Conservation (phyloP, 768 basidiomycete genomes). For the Lactifluus subvellereus region DNA sequence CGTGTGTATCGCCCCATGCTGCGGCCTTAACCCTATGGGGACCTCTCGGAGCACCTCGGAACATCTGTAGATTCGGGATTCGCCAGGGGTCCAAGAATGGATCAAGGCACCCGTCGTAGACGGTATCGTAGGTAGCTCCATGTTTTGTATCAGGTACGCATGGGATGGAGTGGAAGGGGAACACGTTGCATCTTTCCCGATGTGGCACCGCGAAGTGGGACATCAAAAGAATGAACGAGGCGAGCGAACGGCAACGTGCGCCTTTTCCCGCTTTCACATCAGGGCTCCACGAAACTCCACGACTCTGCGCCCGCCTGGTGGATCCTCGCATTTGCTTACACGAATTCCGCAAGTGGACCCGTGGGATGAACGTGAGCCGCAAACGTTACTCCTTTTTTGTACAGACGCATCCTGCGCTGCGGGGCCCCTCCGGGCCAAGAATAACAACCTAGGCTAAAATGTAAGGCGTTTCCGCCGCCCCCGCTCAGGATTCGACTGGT, state of each 20-base stretch:
- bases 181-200: slow-evolving; percentile 2
- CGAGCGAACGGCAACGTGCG: slow-evolving; percentile 2
- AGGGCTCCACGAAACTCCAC: slow-evolving; percentile 8
- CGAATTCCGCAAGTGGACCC: not conserved
- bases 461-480: not conserved
- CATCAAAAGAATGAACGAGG: not conserved
- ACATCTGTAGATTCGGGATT: not conserved
- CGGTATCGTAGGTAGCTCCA: not conserved
- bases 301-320: not conserved
- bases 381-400: not conserved
- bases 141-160: not conserved
- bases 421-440: not conserved
- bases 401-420: not conserved
- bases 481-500: not conserved
- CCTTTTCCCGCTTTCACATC: not conserved
- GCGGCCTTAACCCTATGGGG: not conserved
- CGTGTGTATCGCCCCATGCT: not conserved
- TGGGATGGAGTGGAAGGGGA: not conserved
- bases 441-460: not conserved
- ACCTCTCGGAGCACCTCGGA: not conserved
- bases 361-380: not conserved
- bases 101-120: not conserved
- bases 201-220: slow-evolving; percentile 1
- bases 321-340: not conserved
- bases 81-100: not conserved